These are phyloP conservation scores for Ophiostoma sp. DNA, from an alignment of 2,329 filamentous ascomycete genomes.

Conservation along the genomic window DNA sequence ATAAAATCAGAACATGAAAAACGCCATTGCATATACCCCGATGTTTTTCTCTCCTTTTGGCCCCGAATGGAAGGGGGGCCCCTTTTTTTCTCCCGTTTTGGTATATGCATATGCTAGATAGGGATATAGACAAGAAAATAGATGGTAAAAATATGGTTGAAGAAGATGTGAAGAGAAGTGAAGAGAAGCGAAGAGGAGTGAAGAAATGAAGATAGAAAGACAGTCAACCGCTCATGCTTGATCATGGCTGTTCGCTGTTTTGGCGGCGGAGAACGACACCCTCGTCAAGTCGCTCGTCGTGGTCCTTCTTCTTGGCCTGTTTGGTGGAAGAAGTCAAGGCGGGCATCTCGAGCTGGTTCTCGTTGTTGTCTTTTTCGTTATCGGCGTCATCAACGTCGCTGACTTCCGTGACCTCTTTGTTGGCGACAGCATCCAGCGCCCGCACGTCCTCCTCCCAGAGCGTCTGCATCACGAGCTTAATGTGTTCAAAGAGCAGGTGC, in stretches of 20 bases:
- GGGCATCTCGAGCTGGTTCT: not conserved
- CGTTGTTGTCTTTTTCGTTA: not conserved
- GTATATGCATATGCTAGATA: conserved; percentile 21
- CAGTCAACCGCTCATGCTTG: not conserved
- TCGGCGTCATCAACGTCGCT: not conserved
- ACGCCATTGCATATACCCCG: conserved; percentile 15
- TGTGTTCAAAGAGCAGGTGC: conserved; percentile 60
- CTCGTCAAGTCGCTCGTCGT: conserved; percentile 20
- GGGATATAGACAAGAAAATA: not conserved
- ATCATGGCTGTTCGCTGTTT: not conserved
- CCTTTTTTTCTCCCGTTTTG: not conserved
- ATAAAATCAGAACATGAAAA: not conserved
- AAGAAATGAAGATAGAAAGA: not conserved
- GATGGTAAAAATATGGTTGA: not conserved
- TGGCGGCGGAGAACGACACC: conserved; percentile 6
- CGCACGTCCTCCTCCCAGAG: conserved; percentile 26
- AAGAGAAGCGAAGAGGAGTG: not conserved
- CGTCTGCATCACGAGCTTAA: conserved; percentile 49
- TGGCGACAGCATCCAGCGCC: not conserved
- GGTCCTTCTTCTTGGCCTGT: not conserved
- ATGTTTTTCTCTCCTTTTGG: not conserved
- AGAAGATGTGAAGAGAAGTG: not conserved
- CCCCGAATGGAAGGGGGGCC: not conserved
- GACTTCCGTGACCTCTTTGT: not conserved
- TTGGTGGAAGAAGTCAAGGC: not conserved